These are phyloP conservation scores for Stagonosporopsis cucurbitacearum DNA, from an alignment of 2,329 filamentous ascomycete species.

Conservation along the genomic window DNA sequence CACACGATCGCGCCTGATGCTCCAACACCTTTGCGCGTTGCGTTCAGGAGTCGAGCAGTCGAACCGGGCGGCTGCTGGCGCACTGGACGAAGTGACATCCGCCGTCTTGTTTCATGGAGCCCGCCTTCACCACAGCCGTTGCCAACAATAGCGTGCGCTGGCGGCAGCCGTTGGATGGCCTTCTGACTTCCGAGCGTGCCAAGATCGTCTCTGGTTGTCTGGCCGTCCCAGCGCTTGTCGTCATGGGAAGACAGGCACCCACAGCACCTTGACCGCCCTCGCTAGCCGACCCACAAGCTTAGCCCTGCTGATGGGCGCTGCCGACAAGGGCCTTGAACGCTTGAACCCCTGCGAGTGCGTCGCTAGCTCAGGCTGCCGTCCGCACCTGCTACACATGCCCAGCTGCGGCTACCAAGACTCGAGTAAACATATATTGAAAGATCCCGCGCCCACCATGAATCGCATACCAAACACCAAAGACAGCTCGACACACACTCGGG, in stretches of 20 bases:
- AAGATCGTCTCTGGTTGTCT: slow-evolving; percentile 29
- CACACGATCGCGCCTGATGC: slow-evolving; percentile 1
- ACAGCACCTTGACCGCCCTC: slow-evolving; percentile 41
- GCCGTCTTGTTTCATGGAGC: slow-evolving; percentile 15
- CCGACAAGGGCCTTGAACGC: slow-evolving; percentile 22
- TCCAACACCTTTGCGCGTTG: slow-evolving; percentile 27
- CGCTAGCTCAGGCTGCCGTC: slow-evolving; percentile 36
- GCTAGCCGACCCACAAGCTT: slow-evolving; percentile 25
- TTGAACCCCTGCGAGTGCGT: slow-evolving; percentile 18
- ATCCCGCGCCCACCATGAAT: slow-evolving; percentile 33
- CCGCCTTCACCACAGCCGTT: slow-evolving; percentile 13
- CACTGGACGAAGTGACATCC: slow-evolving; percentile 19
- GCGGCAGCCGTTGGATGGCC: slow-evolving; percentile 23
- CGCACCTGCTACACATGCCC: slow-evolving; percentile 28
- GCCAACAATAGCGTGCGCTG: slow-evolving; percentile 26
- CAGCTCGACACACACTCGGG: background rate
- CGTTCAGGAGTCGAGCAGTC: slow-evolving; percentile 27
- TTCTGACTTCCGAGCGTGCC: slow-evolving; percentile 33
- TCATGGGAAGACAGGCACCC: slow-evolving; percentile 43
- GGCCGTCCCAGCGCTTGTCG: slow-evolving; percentile 27
- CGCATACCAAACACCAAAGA: slow-evolving; percentile 20
- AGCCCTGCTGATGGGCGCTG: slow-evolving; percentile 24
- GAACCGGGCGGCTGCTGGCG: slow-evolving; percentile 34
- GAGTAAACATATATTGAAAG: slow-evolving; percentile 43
- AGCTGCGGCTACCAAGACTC: slow-evolving; percentile 30